Evolutionary conservation across 2,329 filamentous ascomycete species (phyloP), one percentile per base, ranked within the genome.

Genomic region (Colletotrichum tabaci): DNA sequence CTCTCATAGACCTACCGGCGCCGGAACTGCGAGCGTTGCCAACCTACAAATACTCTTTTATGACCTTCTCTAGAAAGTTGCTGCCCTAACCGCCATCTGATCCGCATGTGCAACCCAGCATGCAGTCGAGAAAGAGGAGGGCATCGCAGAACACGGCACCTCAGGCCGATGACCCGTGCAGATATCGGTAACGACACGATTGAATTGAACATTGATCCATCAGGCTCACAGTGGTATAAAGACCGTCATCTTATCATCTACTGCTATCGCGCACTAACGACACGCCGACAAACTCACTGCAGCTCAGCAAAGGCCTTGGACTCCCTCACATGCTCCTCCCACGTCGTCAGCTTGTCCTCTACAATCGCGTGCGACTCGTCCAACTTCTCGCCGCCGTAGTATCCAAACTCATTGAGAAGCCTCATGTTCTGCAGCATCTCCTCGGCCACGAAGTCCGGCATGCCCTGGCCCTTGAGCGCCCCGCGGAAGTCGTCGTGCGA

Each of bases 391-490:
- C 80, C 80, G 5, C 69, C 80, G 44, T 82, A 86, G 73, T 85
- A 86, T 1, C 83, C 83, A 5, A 80, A 82, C 21, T 82, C 80
- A 40, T 81, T 77, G n/a, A 85, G 71, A 9, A 86, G 76, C n/a
- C 80, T 73, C 77, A 84, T 80, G 67, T 84, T 86, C 76, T 86
- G 83, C 15, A 82, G 67, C 73, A 85, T 57, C 72, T 86, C 84
- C 61, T 81, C 74, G 0, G 78, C 77, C 74, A 78, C 79, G 38
- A 74, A 75, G 15, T 65, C 66, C 6, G 75, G 71, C 60, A 74
- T 68, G 56, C 71, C 68, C 55, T 49, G 13, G 1, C 74, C 57
- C 1, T 78, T 75, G 13, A 84, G 61, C 66, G 80, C 81, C 0
- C 78, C 77, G 73, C 82, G 81, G 73, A 80, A 86, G 1, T 74